Conservation (phyloP, 2,329 filamentous ascomycete genomes). For the Neodidymelliopsis sp. region DNA sequence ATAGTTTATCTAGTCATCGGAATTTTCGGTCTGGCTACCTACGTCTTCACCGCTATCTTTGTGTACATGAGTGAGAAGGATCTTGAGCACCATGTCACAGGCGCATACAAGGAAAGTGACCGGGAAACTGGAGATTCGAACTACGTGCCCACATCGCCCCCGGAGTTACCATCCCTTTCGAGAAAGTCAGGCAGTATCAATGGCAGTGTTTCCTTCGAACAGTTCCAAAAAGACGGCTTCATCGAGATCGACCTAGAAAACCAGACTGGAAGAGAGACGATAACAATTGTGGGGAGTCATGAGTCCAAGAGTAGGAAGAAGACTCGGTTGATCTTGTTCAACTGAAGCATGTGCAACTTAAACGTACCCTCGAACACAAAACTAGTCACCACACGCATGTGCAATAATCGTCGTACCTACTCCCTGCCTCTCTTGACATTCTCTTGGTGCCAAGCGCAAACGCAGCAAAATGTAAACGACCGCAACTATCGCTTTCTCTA, state of each 20-base stretch:
- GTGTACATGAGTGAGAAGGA: constrained; percentile 38
- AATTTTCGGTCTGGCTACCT: constrained; percentile 32
- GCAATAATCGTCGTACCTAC: too few species aligned
- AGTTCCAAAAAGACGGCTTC: constrained; percentile 8
- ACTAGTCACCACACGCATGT: too few species aligned
- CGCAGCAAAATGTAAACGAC: too few species aligned
- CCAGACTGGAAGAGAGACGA: background rate
- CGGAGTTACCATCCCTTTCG: background rate
- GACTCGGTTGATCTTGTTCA: constrained; percentile 10
- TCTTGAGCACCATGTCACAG: constrained; percentile 26
- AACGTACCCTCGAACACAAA: too few species aligned
- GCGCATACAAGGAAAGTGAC: background rate
- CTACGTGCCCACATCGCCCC: background rate
- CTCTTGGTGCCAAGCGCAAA: too few species aligned
- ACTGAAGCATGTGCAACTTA: too few species aligned
- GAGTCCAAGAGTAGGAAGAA: constrained; percentile 2
- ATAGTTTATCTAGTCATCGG: constrained; percentile 34
- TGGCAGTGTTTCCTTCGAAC: constrained; percentile 3
- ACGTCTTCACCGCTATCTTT: constrained; percentile 32
- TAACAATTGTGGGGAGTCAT: background rate
- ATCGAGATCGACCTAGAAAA: constrained; percentile 6
- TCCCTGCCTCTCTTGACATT: too few species aligned
- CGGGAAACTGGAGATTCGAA: background rate
- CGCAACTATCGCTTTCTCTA: too few species aligned
- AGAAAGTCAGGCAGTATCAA: background rate